Base-by-base conservation (phyloP, 2,329 filamentous ascomycete genomes). In the Sporothrix dimorphospora region DNA sequence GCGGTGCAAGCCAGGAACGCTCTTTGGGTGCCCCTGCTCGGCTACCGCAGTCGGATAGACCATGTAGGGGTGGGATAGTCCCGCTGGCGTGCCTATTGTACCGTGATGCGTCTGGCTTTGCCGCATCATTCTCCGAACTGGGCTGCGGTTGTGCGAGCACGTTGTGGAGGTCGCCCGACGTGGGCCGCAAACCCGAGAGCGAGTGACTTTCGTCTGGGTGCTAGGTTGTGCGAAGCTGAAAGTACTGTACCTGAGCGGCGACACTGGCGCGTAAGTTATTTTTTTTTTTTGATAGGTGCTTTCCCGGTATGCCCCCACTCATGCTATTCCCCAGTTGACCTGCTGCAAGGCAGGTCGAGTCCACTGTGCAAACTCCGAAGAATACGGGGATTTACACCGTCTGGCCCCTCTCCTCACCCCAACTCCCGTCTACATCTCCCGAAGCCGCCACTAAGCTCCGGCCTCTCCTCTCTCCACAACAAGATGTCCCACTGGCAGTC, bases 391-490 rank as follows among this genome's bases (percentile, higher is more conserved):
- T 27, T 19, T 8, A n/a, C 38, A 65, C 59, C 38, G 21, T 12
- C n/a, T 14, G n/a, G 6, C 12, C 38, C 21, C 40, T 45, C 12
- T 45, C 21, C 59, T 40, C 38, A 21, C 21, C 40, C 40, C 69
- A 73, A 70, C 42, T 74, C 72, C 73, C 73, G 73, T 72, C 34
- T 40, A 19, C 57, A 72, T 71, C 68, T 73, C 72, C 71, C 70
- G 73, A 72, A 24, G 19, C 63, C n/a, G 34, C 49, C 14, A 59
- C 45, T 38, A 19, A n/a, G 21, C 14, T 40, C 45, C 21, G 34
- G 12, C 55, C 30, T 59, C 24, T 65, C 59, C 21, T 45, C n/a
- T 45, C 68, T 21, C 53, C 51, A 70, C 65, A 68, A 21, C 42
- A 47, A 47, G 3, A n/a, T 21, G 27, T 40, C 27, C 47, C 30